Percentiles rank a stretch among this genome's conserved stretches.
These are phyloP conservation scores for Adansonia grandidieri DNA, from an alignment of 441 rosid species.

Conservation along the genomic window DNA sequence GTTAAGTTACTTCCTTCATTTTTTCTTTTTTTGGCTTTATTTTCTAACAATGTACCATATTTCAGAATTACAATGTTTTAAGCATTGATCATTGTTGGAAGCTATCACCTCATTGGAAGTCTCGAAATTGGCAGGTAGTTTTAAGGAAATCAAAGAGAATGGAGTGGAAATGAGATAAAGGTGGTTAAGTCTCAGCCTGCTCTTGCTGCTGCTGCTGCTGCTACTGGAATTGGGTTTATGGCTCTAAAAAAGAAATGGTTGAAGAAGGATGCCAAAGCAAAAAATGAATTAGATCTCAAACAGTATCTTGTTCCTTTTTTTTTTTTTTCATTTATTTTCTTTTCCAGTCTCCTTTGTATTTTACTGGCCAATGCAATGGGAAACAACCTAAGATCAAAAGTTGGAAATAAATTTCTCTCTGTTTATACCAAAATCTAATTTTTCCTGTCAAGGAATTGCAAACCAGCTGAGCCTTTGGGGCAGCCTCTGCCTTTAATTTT, in stretches of 20 bases:
- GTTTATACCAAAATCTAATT: constrained; percentile 21
- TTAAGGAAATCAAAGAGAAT: constrained; percentile 26
- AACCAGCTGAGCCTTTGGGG: too few relatives aligned
- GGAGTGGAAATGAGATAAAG: constrained; percentile 24
- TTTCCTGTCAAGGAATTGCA: constrained; percentile 3
- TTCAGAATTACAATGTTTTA: not conserved
- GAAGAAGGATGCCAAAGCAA: not conserved
- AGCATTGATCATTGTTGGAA: not conserved
- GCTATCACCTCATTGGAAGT: constrained; percentile 15
- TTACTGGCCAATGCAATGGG: constrained; percentile 42
- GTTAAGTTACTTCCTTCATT: constrained; percentile 33
- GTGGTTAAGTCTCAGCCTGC: constrained; percentile 16
- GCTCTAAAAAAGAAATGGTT: too few relatives aligned
- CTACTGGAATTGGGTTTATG: not conserved
- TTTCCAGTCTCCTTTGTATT: constrained; percentile 20
- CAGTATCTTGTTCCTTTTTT: constrained; percentile 30
- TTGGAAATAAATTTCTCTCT: constrained; percentile 41
- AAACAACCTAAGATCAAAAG: constrained; percentile 40
- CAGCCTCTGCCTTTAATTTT: too few relatives aligned
- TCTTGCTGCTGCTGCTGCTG: constrained; percentile 25
- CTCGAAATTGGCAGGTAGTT: constrained; percentile 46
- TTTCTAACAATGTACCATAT: not conserved
- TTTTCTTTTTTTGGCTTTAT: not conserved
- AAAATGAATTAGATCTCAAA: constrained; percentile 33
- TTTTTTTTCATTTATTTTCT: constrained; percentile 22